Evolutionary conservation across 1,139 yeast species (phyloP).

Genomic region (Yamadazyma sp.): DNA sequence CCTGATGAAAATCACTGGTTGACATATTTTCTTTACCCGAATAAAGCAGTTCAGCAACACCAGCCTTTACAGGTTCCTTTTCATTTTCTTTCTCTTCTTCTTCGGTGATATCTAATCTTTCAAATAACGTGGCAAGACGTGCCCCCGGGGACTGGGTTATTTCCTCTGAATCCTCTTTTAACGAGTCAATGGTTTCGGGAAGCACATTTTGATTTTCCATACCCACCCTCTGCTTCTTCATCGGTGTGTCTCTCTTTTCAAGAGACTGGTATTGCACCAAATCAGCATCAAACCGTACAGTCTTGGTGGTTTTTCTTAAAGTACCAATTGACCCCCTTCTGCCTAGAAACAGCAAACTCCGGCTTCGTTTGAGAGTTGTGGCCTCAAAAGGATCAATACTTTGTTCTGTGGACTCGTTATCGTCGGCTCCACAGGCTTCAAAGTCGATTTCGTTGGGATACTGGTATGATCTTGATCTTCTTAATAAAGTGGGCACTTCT

Average conservation of each 20-base stretch:
- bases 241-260: neutral
- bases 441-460: slow-evolving; percentile 4
- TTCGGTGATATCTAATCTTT: neutral
- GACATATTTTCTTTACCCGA: too few relatives aligned
- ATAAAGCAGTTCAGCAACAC: neutral
- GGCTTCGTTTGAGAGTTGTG: slow-evolving; percentile 7
- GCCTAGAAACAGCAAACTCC: slow-evolving; percentile 9
- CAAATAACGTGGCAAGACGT: neutral
- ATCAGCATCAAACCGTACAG: neutral
- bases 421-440: neutral
- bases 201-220: too few relatives aligned
- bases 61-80: neutral
- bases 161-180: neutral
- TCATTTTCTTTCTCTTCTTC: neutral
- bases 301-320: neutral
- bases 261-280: neutral
- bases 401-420: slow-evolving; percentile 9
- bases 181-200: too few relatives aligned
- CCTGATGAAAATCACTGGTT: too few relatives aligned
- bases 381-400: slow-evolving; percentile 17
- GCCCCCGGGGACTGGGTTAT: neutral
- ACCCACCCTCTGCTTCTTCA: too few relatives aligned
- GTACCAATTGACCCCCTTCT: neutral
- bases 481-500: slow-evolving; percentile 9
- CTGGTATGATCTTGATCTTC: slow-evolving; percentile 7